Evolutionary conservation across 495 filamentous ascomycete genomes (phyloP), one percentile per base, ranked within the genome.

Genomic region (Penicillium pancosmium): DNA sequence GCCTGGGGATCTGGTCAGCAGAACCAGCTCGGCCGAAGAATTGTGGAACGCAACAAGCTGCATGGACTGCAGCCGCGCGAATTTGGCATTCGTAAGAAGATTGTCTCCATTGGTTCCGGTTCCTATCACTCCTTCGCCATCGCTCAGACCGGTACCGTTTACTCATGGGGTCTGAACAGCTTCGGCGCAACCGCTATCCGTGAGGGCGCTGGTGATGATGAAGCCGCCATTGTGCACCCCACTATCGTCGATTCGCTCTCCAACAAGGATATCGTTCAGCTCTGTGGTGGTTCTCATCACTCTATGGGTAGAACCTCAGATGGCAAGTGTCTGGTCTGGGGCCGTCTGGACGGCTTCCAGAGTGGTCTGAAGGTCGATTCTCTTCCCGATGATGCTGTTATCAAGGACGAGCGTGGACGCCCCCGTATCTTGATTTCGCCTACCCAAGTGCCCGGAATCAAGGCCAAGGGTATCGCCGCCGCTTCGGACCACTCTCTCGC

Each of bases 81-180:
- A 62, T 83, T 96, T 60, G 87, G 86, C 23, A 77, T 90, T 18
- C 84, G 86, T 34, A 81, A 82, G 63, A 77, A 79, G 36, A 83
- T 86, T 47, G 74, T 73, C 9, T 71, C 77, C 46, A 80, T 89
- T 47, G 78, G 71, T 40, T 79, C 74, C 61, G 86, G 84, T 35
- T 73, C 75, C 38, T 82, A 82, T 67, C 85, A 87, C 74, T 80
- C 78, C 41, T 86, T 97, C 62, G 90, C 91, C 43, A 80, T 96
- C 57, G 86, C 88, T 73, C 78, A 82, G 18, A 82, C 86, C 40
- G 87, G 84, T 35, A 81, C 86, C 33, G 86, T 94, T 56, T 93
- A 84, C 72, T 79, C 86, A 19, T 98, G 92, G 91, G 93, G 93
- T 6, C 73, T 92, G 36, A 98, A 97, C 76, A 91, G 87, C 69